phyloP scores from a whole-genome alignment of 1,284 basidiomycete species.

The Fomitiporia mediterranea region DNA sequence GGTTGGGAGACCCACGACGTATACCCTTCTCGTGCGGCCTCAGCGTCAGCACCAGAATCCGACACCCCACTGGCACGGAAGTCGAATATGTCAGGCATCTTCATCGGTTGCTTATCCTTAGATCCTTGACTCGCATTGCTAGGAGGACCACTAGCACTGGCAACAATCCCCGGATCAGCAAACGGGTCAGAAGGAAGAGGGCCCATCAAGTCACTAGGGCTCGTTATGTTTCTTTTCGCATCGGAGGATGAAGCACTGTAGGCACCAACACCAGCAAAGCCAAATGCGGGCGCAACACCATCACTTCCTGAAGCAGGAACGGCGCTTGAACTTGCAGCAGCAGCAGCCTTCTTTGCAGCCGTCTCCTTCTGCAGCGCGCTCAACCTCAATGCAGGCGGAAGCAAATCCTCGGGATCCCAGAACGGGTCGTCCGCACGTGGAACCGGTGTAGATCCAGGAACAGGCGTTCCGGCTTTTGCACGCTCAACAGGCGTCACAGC shows the following conservation, averaged over 20 bases:
- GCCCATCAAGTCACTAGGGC: background rate
- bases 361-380: slow-evolving; percentile 3
- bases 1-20: slow-evolving; percentile 6
- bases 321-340: background rate
- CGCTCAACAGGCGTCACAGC: background rate
- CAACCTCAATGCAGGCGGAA: slow-evolving; percentile 7
- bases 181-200: background rate
- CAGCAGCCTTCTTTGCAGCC: background rate
- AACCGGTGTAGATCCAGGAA: background rate
- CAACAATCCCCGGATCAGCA: background rate
- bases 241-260: background rate
- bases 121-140: background rate
- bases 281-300: background rate
- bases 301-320: background rate
- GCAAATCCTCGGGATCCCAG: slow-evolving; percentile 16
- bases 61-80: background rate
- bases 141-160: too few species aligned
- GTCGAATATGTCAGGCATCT: slow-evolving; percentile 9
- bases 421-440: slow-evolving; percentile 9
- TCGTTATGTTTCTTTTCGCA: background rate
- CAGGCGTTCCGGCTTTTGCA: background rate
- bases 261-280: background rate
- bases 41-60: background rate
- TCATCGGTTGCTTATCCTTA: background rate
- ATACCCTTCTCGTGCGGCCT: background rate